Conservation (phyloP, 23 red algal genomes). For the Gracilariopsis chorda region DNA sequence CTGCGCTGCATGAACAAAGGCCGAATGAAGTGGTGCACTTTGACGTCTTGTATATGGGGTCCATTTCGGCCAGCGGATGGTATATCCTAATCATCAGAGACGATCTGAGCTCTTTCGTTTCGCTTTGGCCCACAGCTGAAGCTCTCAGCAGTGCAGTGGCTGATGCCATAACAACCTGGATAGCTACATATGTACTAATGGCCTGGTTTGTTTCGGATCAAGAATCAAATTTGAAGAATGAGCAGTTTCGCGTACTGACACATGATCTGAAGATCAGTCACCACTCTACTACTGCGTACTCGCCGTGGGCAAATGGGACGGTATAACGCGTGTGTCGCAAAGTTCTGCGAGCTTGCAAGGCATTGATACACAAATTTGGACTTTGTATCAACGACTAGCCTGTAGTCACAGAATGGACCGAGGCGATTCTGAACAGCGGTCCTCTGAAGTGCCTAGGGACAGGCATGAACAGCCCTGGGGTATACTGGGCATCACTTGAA, state of each 20-base stretch:
- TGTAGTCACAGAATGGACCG: neutral
- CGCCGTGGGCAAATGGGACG: no score
- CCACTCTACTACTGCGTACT: neutral
- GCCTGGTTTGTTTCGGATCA: neutral
- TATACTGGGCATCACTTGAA: no score
- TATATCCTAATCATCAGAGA: no score
- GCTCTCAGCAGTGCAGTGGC: neutral
- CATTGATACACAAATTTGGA: neutral
- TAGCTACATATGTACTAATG: no score
- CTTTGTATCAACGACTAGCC: neutral
- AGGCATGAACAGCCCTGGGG: no score
- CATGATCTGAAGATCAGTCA: neutral
- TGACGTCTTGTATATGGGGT: no score
- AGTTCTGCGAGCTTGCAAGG: neutral
- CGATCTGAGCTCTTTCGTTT: no score
- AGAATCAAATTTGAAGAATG: neutral
- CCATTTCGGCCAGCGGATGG: no score
- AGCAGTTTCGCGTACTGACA: neutral
- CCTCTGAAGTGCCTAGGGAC: neutral
- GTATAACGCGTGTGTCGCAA: neutral
- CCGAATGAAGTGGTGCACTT: no score
- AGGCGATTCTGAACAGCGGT: neutral
- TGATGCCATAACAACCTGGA: no score
- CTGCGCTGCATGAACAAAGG: no score
- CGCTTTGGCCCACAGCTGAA: no score